A percentile compares a stretch with the other conserved stretches of the same genome.
These are phyloP conservation scores for Annona squamosa DNA, from an alignment of 164 flowering plant genomes.

Conservation along the genomic window DNA sequence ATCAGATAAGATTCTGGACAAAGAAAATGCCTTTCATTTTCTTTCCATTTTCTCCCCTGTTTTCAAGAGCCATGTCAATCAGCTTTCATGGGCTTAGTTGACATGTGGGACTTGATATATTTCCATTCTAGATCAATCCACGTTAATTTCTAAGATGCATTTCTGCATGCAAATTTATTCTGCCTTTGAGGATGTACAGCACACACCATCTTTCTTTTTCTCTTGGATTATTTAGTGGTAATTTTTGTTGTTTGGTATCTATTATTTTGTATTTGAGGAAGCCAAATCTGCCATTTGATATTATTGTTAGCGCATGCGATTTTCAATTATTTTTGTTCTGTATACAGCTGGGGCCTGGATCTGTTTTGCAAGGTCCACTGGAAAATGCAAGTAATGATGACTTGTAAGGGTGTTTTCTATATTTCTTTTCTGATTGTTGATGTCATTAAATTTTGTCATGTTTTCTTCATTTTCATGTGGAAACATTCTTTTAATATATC, in stretches of 20 bases:
- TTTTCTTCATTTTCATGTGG: slow-evolving; percentile 6
- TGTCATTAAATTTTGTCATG: background rate
- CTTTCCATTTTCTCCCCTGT: no score
- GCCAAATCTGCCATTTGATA: background rate
- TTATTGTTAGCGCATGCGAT: slow-evolving; percentile 1
- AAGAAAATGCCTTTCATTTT: no score
- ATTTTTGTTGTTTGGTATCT: background rate
- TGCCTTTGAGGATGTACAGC: background rate
- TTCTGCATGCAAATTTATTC: background rate
- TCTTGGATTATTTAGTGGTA: background rate
- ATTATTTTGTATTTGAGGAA: background rate
- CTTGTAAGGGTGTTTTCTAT: slow-evolving; percentile 37
- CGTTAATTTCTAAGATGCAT: no score
- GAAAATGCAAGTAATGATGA: slow-evolving; percentile 39
- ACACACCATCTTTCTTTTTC: background rate
- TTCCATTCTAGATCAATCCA: no score
- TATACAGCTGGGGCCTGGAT: slow-evolving; percentile 80
- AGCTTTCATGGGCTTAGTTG: no score
- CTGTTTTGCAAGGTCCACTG: slow-evolving; percentile 66
- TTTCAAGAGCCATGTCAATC: no score
- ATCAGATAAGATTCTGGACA: no score
- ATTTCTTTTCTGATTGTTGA: background rate
- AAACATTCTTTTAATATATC: background rate
- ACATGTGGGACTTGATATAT: no score
- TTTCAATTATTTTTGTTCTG: slow-evolving; percentile 9